A percentile compares a stretch with the other conserved stretches of the same genome.
Conservation (phyloP, 345 rosid genomes). For the Salix udensis region DNA sequence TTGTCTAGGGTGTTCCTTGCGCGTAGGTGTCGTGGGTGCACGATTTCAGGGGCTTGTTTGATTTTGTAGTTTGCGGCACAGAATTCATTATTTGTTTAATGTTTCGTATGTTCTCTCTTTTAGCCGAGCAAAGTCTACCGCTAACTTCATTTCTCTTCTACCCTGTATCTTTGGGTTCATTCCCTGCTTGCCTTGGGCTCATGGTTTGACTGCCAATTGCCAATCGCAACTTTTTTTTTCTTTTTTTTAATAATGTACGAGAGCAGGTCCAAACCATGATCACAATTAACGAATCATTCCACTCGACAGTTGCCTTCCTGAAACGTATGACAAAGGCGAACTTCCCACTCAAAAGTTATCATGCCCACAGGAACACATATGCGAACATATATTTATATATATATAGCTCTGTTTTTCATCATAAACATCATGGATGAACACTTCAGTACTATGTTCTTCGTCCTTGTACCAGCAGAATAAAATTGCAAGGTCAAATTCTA, state of each 20-base stretch:
- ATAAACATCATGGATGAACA: neutral
- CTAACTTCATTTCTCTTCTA: neutral
- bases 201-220: neutral
- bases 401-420: neutral
- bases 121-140: neutral
- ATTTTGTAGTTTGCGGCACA: neutral
- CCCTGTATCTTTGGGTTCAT: neutral
- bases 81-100: too few species aligned
- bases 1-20: constrained; percentile 42
- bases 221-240: neutral
- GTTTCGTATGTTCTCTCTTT: neutral
- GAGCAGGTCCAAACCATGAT: too few species aligned
- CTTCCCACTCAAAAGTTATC: too few species aligned
- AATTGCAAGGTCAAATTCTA: neutral
- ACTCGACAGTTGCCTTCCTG: too few species aligned
- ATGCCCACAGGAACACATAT: too few species aligned
- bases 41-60: constrained; percentile 39
- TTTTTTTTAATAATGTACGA: too few species aligned
- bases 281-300: too few species aligned
- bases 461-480: neutral
- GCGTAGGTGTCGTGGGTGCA: constrained; percentile 59
- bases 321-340: too few species aligned
- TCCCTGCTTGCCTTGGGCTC: neutral
- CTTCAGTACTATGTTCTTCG: neutral
- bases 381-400: too few species aligned